These are phyloP conservation scores for Carpinus fangiana DNA, from an alignment of 306 rosid species.

Conservation along the genomic window DNA sequence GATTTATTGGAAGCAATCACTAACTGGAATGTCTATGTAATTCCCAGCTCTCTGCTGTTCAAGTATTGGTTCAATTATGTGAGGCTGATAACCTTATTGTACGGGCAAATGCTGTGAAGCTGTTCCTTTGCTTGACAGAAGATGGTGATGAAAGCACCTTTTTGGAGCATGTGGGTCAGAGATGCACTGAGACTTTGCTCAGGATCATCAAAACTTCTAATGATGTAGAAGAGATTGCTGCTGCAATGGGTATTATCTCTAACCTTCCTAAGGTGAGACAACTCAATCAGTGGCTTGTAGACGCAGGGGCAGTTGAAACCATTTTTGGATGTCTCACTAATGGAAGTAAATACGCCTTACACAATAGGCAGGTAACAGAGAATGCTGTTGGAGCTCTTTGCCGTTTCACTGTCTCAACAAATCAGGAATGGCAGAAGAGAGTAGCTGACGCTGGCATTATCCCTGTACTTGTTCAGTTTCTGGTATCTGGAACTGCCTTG, in stretches of 20 bases:
- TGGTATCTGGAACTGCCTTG: slow-evolving; percentile 53
- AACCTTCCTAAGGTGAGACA: slow-evolving; percentile 45
- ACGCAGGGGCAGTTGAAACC: slow-evolving; percentile 48
- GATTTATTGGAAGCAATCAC: background rate
- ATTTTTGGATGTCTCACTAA: slow-evolving; percentile 42
- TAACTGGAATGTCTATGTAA: slow-evolving; percentile 12
- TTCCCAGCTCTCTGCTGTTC: slow-evolving; percentile 59
- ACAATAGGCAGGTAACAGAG: slow-evolving; percentile 40
- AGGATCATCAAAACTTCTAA: slow-evolving; percentile 34
- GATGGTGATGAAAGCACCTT: slow-evolving; percentile 37
- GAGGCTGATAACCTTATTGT: slow-evolving; percentile 43
- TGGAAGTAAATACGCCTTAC: slow-evolving; percentile 35
- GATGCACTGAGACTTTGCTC: slow-evolving; percentile 48
- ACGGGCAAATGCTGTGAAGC: slow-evolving; percentile 46
- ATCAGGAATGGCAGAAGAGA: slow-evolving; percentile 52
- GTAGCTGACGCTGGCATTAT: slow-evolving; percentile 67
- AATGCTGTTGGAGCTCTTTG: slow-evolving; percentile 55
- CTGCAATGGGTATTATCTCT: slow-evolving; percentile 53
- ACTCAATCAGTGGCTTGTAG: slow-evolving; percentile 48
- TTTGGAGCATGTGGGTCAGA: slow-evolving; percentile 50
- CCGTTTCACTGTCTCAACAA: slow-evolving; percentile 60
- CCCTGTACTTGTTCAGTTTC: slow-evolving; percentile 49
- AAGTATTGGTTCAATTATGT: slow-evolving; percentile 53
- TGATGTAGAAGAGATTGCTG: slow-evolving; percentile 49
- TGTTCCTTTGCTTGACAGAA: slow-evolving; percentile 50